Percentiles rank a stretch among this genome's conserved stretches.
phyloP scores from a whole-genome alignment of 805 yeast genomes.

The Wickerhamiella brachini region DNA sequence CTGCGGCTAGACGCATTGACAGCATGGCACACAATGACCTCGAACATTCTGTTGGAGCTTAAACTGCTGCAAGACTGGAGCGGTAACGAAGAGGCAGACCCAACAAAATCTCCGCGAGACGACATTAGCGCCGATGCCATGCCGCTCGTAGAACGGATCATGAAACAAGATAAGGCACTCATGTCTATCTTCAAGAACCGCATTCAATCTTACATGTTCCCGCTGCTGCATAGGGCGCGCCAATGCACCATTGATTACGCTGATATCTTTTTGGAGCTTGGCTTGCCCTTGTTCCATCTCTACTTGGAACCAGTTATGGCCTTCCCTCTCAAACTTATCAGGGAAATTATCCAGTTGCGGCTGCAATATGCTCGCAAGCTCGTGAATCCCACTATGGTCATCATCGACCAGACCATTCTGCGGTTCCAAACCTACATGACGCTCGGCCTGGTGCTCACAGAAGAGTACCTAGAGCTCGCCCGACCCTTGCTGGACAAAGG shows the following conservation, averaged over 20 bases:
- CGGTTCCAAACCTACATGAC: conserved; percentile 68
- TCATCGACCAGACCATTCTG: conserved; percentile 85
- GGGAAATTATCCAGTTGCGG: conserved; percentile 63
- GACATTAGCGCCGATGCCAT: conserved; percentile 42
- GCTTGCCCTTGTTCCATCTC: conserved; percentile 52
- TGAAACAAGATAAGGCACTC: conserved; percentile 43
- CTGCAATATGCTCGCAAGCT: conserved; percentile 64
- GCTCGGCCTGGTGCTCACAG: conserved; percentile 61
- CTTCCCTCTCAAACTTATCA: conserved; percentile 68
- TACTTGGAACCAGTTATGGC: conserved; percentile 46
- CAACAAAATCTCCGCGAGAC: conserved; percentile 29
- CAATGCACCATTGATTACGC: conserved; percentile 52
- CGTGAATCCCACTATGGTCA: conserved; percentile 81
- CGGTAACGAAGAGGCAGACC: conserved; percentile 67
- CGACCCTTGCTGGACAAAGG: conserved; percentile 39
- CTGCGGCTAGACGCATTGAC: conserved; percentile 59
- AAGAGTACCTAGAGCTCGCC: conserved; percentile 43
- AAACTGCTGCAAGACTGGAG: conserved; percentile 61
- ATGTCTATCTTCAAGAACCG: conserved; percentile 49
- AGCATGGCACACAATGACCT: conserved; percentile 71
- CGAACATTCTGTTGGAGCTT: conserved; percentile 50
- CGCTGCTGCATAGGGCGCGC: conserved; percentile 73
- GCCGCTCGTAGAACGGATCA: conserved; percentile 67
- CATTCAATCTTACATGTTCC: conserved; percentile 54
- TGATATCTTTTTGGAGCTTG: conserved; percentile 47